Evolutionary conservation across 345 rosid species (phyloP).

Genomic region (Nasturtium officinale): DNA sequence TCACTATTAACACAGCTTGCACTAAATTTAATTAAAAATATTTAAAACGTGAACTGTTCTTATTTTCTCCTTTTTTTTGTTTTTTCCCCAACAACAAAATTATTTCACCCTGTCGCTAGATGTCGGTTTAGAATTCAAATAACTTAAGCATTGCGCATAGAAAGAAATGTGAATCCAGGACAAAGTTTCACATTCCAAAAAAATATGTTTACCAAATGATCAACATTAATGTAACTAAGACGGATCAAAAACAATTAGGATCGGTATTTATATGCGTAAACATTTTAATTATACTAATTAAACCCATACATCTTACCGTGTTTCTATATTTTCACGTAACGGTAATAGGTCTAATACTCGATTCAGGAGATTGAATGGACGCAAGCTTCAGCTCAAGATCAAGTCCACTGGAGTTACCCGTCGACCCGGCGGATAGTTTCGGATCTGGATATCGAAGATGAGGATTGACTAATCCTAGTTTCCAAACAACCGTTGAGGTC

Average conservation of each 20-base stretch:
- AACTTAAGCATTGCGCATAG: background rate
- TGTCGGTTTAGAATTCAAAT: background rate
- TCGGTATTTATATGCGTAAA: background rate
- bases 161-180: background rate
- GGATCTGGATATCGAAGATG: slow-evolving; percentile 8
- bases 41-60: slow-evolving; percentile 25
- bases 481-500: slow-evolving; percentile 31
- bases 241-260: slow-evolving; percentile 1
- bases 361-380: slow-evolving; percentile 31
- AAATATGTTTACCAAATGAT: background rate
- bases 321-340: slow-evolving; percentile 33
- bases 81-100: background rate
- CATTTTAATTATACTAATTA: background rate
- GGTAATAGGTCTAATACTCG: slow-evolving; percentile 36
- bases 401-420: slow-evolving; percentile 29
- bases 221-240: slow-evolving; percentile 13
- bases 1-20: slow-evolving; percentile 39
- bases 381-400: slow-evolving; percentile 45
- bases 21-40: slow-evolving; percentile 12
- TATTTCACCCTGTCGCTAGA: background rate
- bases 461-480: slow-evolving; percentile 22
- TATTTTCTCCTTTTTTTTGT: background rate
- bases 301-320: background rate
- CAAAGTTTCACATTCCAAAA: background rate
- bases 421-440: slow-evolving; percentile 20